Percentiles rank a stretch among this genome's conserved stretches.
phyloP scores from a whole-genome alignment of 306 rosid genomes.

The Malus asiatica region DNA sequence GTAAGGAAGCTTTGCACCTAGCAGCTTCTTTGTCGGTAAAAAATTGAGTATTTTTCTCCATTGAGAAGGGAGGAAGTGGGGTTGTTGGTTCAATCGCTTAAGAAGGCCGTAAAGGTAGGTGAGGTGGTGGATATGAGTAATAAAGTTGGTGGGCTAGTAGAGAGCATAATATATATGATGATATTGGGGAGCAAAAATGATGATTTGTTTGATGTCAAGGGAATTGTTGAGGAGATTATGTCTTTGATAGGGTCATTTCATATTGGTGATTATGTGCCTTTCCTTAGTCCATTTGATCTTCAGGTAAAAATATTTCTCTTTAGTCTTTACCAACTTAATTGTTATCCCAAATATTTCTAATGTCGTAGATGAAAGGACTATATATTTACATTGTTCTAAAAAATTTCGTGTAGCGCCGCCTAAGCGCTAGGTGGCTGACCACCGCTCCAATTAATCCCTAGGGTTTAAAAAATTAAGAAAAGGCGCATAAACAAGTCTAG shows the following conservation, averaged over 20 bases:
- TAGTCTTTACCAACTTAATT: not conserved
- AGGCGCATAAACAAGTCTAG: no score
- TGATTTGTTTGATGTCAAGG: slow-evolving; percentile 20
- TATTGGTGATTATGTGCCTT: slow-evolving; percentile 28
- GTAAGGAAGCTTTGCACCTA: slow-evolving; percentile 19
- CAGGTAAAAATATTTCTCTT: slow-evolving; percentile 11
- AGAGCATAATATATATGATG: not conserved
- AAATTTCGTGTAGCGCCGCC: no score
- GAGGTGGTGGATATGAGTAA: slow-evolving; percentile 23
- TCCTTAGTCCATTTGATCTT: slow-evolving; percentile 19
- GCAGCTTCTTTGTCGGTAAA: slow-evolving; percentile 6
- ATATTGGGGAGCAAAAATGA: not conserved
- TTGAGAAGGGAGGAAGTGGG: not conserved
- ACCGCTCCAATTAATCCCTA: no score
- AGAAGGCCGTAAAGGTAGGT: not conserved
- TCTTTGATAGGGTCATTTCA: slow-evolving; percentile 19
- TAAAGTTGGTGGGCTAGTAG: not conserved
- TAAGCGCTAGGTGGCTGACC: no score
- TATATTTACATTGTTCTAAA: no score
- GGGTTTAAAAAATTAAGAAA: no score
- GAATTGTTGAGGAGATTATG: not conserved
- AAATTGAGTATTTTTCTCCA: not conserved
- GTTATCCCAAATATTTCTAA: not conserved
- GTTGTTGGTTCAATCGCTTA: not conserved
- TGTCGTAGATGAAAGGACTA: no score